Evolutionary conservation across 306 rosid species (phyloP).

Genomic region (Macrotyloma uniflorum): DNA sequence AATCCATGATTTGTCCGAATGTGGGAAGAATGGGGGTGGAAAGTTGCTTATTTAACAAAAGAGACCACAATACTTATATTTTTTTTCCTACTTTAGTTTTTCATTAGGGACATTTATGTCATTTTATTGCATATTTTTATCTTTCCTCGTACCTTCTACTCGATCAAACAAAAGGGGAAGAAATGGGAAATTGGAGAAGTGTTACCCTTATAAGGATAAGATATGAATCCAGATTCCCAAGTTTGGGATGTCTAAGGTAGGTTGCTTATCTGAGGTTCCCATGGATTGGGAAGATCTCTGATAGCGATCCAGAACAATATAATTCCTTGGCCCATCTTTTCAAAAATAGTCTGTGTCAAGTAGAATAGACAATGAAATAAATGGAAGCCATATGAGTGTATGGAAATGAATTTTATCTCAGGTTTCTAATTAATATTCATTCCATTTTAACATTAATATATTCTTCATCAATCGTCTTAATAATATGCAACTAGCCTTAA

Average conservation of each 20-base stretch:
- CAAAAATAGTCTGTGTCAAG: conserved; percentile 1
- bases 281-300: background rate
- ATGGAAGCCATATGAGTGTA: background rate
- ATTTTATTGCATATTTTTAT: too few relatives aligned
- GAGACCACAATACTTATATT: too few relatives aligned
- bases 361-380: conserved; percentile 8
- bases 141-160: too few relatives aligned
- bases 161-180: too few relatives aligned
- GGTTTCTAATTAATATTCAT: conserved; percentile 21
- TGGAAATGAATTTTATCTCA: conserved; percentile 29
- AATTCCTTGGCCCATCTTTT: conserved; percentile 12
- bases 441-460: conserved; percentile 10
- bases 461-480: conserved; percentile 1
- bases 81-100: too few relatives aligned
- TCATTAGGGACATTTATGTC: too few relatives aligned
- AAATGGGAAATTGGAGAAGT: background rate
- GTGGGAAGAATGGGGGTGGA: too few relatives aligned
- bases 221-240: background rate
- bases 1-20: too few relatives aligned
- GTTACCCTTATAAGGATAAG: background rate
- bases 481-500: conserved; percentile 6
- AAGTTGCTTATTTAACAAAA: too few relatives aligned
- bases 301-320: background rate
- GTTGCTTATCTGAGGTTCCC: background rate
- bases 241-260: background rate